These are phyloP conservation scores for Quercus suber DNA, from an alignment of 306 rosid species.

Conservation along the genomic window DNA sequence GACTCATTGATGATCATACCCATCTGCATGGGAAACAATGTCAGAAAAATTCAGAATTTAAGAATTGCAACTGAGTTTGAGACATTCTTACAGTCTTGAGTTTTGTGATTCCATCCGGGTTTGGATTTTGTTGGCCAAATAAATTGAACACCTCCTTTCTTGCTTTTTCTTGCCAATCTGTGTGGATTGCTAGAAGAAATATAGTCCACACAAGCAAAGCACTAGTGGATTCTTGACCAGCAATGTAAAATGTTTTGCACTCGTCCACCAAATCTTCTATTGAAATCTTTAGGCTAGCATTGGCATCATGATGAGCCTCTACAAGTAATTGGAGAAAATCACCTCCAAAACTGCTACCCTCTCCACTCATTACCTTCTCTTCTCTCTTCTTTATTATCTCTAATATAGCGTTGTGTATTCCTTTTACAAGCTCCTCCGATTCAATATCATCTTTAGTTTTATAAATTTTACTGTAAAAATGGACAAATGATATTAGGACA, in stretches of 20 bases:
- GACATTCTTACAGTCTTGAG: constrained; percentile 18
- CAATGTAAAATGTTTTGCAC: constrained; percentile 31
- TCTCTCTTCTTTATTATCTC: constrained; percentile 21
- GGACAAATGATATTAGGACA: not conserved
- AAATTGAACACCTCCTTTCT: constrained; percentile 14
- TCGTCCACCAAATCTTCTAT: constrained; percentile 27
- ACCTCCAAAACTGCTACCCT: constrained; percentile 14
- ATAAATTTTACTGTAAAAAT: constrained; percentile 15
- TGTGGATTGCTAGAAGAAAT: constrained; percentile 23
- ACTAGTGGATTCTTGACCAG: constrained; percentile 33
- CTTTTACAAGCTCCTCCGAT: constrained; percentile 7
- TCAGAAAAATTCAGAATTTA: no score
- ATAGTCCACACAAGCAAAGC: constrained; percentile 27
- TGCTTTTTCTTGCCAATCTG: constrained; percentile 37
- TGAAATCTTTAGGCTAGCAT: constrained; percentile 8
- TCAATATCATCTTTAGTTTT: constrained; percentile 21
- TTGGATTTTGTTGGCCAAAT: no score
- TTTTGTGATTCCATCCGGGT: constrained; percentile 6
- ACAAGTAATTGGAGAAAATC: constrained; percentile 29
- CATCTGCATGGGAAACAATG: constrained; percentile 17
- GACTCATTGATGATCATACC: constrained; percentile 24
- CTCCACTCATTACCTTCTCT: constrained; percentile 8
- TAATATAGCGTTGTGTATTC: not conserved
- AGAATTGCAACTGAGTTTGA: no score
- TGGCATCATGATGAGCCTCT: constrained; percentile 23